Conservation (phyloP, 164 flowering plant genomes). For the Vitis rotundifolia region DNA sequence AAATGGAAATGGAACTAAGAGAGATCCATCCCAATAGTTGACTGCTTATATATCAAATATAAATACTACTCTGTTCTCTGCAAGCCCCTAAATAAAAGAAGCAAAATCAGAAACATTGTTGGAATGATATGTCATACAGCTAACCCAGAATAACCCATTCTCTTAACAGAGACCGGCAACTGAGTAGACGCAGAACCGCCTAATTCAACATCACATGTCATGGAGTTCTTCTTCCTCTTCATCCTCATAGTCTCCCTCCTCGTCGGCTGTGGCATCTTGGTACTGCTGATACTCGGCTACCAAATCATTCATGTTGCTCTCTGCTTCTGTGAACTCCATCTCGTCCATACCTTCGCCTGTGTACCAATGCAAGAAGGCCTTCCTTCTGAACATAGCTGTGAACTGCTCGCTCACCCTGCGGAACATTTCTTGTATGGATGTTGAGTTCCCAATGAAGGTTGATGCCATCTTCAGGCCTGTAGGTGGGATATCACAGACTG, state of each 20-base stretch:
- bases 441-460: conserved; percentile 53
- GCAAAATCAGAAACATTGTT: neutral
- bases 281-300: conserved; percentile 53
- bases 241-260: conserved; percentile 31
- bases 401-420: conserved; percentile 52
- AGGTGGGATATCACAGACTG: conserved; percentile 50
- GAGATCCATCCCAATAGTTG: too few relatives aligned
- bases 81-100: too few relatives aligned
- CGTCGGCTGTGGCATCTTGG: conserved; percentile 50
- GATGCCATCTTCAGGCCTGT: conserved; percentile 52
- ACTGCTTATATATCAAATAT: too few relatives aligned
- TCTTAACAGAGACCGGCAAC: conserved; percentile 23
- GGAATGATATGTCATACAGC: conserved; percentile 2
- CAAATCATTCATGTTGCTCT: conserved; percentile 44
- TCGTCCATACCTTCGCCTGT: conserved; percentile 60
- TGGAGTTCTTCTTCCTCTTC: conserved; percentile 22
- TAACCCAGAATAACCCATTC: neutral
- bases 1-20: too few relatives aligned
- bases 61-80: too few relatives aligned
- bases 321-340: conserved; percentile 56
- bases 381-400: conserved; percentile 57
- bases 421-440: conserved; percentile 57
- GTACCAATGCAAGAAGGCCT: conserved; percentile 60
- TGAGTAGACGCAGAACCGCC: conserved; percentile 9
- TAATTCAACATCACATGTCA: conserved; percentile 1